phyloP scores from a whole-genome alignment of 805 yeast genomes.

The Saccharomycodes ludwigii region DNA sequence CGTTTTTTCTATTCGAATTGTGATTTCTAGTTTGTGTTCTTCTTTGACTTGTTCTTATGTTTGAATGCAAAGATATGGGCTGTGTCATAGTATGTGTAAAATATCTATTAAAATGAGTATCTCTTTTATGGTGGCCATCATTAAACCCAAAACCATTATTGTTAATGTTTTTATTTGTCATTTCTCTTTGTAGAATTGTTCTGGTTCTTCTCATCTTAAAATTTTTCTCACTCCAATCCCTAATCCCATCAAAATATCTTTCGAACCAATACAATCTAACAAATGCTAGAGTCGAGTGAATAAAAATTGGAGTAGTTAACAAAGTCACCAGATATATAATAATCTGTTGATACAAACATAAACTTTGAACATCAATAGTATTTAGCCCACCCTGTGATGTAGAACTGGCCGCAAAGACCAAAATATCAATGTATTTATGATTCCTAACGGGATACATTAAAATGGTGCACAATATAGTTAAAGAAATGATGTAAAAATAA shows the following conservation, averaged over 20 bases:
- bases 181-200: slow-evolving; percentile 22
- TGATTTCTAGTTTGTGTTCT: slow-evolving; percentile 1
- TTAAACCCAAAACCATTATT: too few relatives aligned
- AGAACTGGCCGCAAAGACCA: slow-evolving; percentile 67
- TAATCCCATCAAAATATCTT: slow-evolving; percentile 72
- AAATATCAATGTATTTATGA: slow-evolving; percentile 58
- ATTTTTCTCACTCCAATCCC: slow-evolving; percentile 62
- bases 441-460: slow-evolving; percentile 66
- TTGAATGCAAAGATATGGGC: too few relatives aligned
- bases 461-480: slow-evolving; percentile 58
- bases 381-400: slow-evolving; percentile 89
- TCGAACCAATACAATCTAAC: slow-evolving; percentile 84
- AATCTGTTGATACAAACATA: slow-evolving; percentile 72
- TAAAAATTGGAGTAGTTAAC: slow-evolving; percentile 76
- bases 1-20: too few relatives aligned
- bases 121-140: too few relatives aligned
- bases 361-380: slow-evolving; percentile 53
- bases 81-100: too few relatives aligned
- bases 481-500: slow-evolving; percentile 52
- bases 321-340: slow-evolving; percentile 48
- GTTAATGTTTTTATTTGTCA: too few relatives aligned
- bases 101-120: too few relatives aligned
- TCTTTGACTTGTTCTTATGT: slow-evolving; percentile 5
- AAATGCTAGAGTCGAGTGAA: slow-evolving; percentile 68
- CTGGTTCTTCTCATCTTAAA: slow-evolving; percentile 68